Base-by-base conservation (phyloP, 129 eudicot genomes). In the Escallonia rubra region DNA sequence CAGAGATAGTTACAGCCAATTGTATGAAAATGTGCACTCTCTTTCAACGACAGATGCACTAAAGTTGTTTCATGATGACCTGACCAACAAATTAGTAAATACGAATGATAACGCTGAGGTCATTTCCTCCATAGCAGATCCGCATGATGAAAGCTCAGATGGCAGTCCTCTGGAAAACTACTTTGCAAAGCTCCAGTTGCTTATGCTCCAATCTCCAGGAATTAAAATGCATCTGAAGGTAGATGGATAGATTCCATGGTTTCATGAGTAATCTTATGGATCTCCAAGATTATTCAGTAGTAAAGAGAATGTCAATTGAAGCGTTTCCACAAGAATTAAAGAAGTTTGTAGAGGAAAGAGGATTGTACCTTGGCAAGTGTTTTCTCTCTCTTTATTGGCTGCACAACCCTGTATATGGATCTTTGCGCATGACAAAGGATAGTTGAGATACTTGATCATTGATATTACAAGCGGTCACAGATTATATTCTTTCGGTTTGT, bases 21-120 rank as follows among this genome's bases (percentile, higher is more conserved):
- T 86, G 73, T 74, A 78, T 23, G 83, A 79, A 75, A 68, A 83
- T 6, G 81, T 79, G 64, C 76, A 78, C 71, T 73, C 71, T 61
- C 14, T 84, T 66, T 80, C 86, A 43, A 83, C 82, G 64, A 59
- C 77, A 8, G 94, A 83, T 57, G 81, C 86, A 10, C 60, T 83
- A 16, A 90, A 79, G 71, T 14, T 75, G 57, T 86, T 83, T 45
- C 68, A 71, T 70, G 86, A 83, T 41, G 72, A 56, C 43, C 65
- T 74, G 39, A 40, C 71, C 41, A 69, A 55, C 61, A 76, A 53
- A 68, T 55, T 61, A 14, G 23, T 40, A 7, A 61, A 74, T 39
- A 50, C 53, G n/a, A 71, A 59, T n/a, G 80, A 64, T 14, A 47
- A 43, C 59, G 57, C 59, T 13, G 45, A 63, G n/a, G 10, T 50